Base-by-base conservation (phyloP, 1,284 basidiomycete genomes). In the Pisolithus thermaeus region DNA sequence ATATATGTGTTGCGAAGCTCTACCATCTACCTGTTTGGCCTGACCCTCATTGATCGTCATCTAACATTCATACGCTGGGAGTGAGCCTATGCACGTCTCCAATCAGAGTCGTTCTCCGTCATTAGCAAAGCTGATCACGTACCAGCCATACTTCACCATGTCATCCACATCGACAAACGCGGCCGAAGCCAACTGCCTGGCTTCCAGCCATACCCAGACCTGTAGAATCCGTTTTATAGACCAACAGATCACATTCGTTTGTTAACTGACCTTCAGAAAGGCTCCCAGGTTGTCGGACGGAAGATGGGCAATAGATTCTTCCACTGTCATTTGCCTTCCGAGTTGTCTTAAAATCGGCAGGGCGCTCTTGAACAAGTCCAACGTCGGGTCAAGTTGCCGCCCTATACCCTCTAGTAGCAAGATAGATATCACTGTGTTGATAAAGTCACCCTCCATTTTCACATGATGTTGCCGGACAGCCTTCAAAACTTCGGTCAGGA, bases 401-500 rank as follows among this genome's bases (percentile, higher is more conserved):
- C 97, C 97, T 58, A 99, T 98, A 0, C 97, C 97, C 70, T 99
- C 97, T 43, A 99, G 73, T 49, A 99, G 67, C 52, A 99, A 70
- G 52, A 98, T 93, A 8, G 90, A 91, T 55, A 99, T 90, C 47
- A 99, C 93, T 0, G 97, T 99, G 67, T 99, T 98, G 62, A 99
- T 86, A 65, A 99, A 99, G 68, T 99, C 97, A 12, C 88, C 92
- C 71, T 99, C 96, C 84, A 99, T 90, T 77, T 95, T 97, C 59
- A 99, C 97, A 65, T 97, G 97, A 68, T 98, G 95, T 58, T 83
- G 78, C 47, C 94, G 74, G 1, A 99, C 94, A n/a, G 87, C 84
- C 59, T 74, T 82, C 42, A 99, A 73, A 7, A 97, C 95, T 58
- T 96, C 88, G 6, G 81, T 87, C 39, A 98, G 75, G 57, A 99